Conservation (phyloP, 805 yeast species). For the Yamadazyma olivae region DNA sequence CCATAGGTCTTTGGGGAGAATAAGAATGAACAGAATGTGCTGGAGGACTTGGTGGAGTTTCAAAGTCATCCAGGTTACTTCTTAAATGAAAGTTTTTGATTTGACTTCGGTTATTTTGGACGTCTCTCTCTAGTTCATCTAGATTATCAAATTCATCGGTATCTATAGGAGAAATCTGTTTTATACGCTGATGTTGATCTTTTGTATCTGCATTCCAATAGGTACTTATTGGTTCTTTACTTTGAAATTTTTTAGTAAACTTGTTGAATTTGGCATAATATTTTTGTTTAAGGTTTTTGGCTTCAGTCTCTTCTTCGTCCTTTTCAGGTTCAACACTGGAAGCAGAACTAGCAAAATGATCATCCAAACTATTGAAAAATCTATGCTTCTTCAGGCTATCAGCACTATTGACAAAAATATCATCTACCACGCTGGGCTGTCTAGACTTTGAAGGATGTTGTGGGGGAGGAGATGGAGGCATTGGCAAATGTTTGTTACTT, state of each 20-base stretch:
- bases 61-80: constrained; percentile 2
- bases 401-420: constrained; percentile 18
- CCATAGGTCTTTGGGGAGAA: constrained; percentile 5
- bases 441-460: constrained; percentile 14
- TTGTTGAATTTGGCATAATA: constrained; percentile 26
- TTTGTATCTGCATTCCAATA: constrained; percentile 10
- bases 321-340: constrained; percentile 9
- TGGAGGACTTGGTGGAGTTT: constrained; percentile 13
- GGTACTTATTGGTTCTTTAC: constrained; percentile 31
- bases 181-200: constrained; percentile 4
- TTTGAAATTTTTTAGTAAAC: constrained; percentile 28
- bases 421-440: constrained; percentile 19
- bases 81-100: constrained; percentile 2
- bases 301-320: constrained; percentile 10
- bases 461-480: constrained; percentile 11
- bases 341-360: constrained; percentile 5
- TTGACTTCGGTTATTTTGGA: constrained; percentile 8
- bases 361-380: constrained; percentile 7
- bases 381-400: constrained; percentile 9
- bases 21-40: constrained; percentile 7
- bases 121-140: constrained; percentile 13
- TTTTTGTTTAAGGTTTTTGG: constrained; percentile 16
- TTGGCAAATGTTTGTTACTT: constrained; percentile 7
- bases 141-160: constrained; percentile 14
- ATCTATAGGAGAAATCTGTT: constrained; percentile 9